Base-by-base conservation (phyloP, 2,329 filamentous ascomycete genomes). In the Dendrostoma leiphaemia region DNA sequence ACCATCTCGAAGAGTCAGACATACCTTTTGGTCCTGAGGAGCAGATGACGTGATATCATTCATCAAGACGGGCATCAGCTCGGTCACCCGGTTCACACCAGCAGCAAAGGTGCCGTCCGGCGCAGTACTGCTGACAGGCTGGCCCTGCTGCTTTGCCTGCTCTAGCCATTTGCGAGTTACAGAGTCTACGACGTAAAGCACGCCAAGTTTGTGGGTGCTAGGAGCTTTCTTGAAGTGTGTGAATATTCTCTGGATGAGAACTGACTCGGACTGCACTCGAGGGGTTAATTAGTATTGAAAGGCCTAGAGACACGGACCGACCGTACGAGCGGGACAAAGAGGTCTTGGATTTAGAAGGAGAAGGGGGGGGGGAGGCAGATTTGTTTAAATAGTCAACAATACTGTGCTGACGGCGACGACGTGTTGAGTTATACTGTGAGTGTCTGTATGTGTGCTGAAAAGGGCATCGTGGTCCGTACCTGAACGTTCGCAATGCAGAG, bases 141-240 rank as follows among this genome's bases (percentile, higher is more conserved):
- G 92, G 66, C 89, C 90, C 63, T 89, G 83, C 67, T 86, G 83
- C 75, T 92, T 94, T 67, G 94, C 93, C 75, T 91, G 89, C 73
- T 97, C 93, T 79, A 96, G 86, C 93, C 94, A 99, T 79, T 95
- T 93, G 75, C 94, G 91, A 73, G 92, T 93, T 83, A 99, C 92
- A 80, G 93, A 96, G 82, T 99, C 94, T 92, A 99, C 90, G 77
- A 97, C 92, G 86, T 99, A 99, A 77, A 99, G 87, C 69, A 97
- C 92, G 76, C 94, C 94, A 73, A 99, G 83, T 77, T 99, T 99
- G 83, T 99, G 93, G 71, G 91, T 96, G 70, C 85, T 85, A 57
- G 91, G 90, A 63, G 92, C 88, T 74, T 94, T 96, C 75, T 95
- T 96, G 82, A 97, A 95, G 69, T 97, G 92, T 62, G 92, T 95